Evolutionary conservation across 176 grass and related monocot species (phyloP), one percentile per base, ranked within the genome.

Genomic region (Lolium perenne): DNA sequence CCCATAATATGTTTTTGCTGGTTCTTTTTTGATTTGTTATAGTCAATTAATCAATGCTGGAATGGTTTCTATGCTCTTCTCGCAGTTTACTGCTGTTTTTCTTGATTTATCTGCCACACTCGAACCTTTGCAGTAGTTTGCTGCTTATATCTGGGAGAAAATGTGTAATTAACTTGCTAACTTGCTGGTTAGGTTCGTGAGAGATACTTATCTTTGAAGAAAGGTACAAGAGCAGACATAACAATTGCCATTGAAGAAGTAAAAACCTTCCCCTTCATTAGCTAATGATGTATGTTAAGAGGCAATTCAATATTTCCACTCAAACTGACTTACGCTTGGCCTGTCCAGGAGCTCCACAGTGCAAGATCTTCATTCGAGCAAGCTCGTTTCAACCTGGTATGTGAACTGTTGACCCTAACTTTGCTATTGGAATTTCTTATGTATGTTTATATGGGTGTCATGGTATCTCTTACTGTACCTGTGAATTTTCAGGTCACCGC

Each of bases 381-480:
- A 92, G 89, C 94, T 80, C 97, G 97, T 83, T 99, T 99, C 77
- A 99, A 94, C 87, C 90, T 99, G 91, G 97, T 99, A 93, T 72
- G 76, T 47, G 63, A 83, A 69, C 15, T 38, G 32, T 10, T 73
- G 16, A 12, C 61, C 63, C 43, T 74, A 55, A 66, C 22, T 74
- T 82, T 76, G 32, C 14, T 70, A 12, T 55, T 70, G 35, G 76
- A 71, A 38, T 54, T 77, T 71, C 79, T 29, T 59, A 56, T 20
- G 3, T 79, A 62, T 67, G 68, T 54, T 22, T 82, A 54, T 57
- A 54, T 78, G 17, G 29, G 51, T 89, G 76, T 82, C 41, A 74
- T 90, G 51, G 8, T 38, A 25, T 63, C 60, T 32, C 79, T 74
- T 80, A 26, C 21, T 60, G 75, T 78, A 75, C 45, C 54, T 60